Evolutionary conservation across 2,329 filamentous ascomycete species (phyloP).

Genomic region (Ophiostoma sp.): DNA sequence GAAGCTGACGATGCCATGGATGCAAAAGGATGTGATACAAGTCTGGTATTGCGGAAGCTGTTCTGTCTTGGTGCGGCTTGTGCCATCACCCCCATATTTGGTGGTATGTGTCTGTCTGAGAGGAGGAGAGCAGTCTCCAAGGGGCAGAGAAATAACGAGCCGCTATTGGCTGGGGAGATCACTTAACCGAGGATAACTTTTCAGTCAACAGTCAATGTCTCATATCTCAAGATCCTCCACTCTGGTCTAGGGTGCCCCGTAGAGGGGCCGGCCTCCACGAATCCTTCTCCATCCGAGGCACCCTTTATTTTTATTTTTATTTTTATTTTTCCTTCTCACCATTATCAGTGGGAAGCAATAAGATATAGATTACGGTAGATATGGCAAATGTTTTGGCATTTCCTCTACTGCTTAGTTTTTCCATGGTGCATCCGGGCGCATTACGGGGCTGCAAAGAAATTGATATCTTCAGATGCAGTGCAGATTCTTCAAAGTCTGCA

Average conservation of each 20-base stretch:
- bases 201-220: constrained; percentile 1
- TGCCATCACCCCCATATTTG: background rate
- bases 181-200: constrained; percentile 13
- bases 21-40: background rate
- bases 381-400: background rate
- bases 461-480: background rate
- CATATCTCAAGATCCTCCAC: constrained; percentile 7
- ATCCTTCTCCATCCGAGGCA: constrained; percentile 1
- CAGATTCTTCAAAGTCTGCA: background rate
- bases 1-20: constrained; percentile 6
- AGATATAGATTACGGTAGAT: background rate
- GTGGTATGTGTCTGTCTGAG: constrained; percentile 2
- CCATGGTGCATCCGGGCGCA: constrained; percentile 5
- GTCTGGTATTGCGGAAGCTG: constrained; percentile 9
- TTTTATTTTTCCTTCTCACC: background rate
- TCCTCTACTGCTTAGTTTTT: background rate
- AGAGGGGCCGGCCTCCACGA: constrained; percentile 8
- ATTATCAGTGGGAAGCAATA: background rate
- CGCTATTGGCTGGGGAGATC: background rate
- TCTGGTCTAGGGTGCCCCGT: constrained; percentile 9
- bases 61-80: constrained; percentile 1
- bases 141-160: background rate
- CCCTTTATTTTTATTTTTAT: background rate
- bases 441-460: constrained; percentile 7
- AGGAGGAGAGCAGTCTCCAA: background rate